Base-by-base conservation (phyloP, 148 eudicot species). In the Rhododendron simsii region DNA sequence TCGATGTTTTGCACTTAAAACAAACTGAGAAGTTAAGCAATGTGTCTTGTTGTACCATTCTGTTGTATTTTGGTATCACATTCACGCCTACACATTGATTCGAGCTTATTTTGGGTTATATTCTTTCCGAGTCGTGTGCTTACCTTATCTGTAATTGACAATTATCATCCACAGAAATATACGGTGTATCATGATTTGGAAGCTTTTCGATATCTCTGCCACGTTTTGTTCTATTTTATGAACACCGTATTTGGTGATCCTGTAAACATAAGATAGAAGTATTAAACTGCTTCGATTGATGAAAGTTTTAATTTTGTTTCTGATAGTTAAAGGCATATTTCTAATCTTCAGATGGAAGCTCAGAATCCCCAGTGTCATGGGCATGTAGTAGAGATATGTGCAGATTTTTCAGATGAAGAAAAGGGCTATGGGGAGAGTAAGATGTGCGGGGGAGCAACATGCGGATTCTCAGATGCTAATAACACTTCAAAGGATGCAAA, bases 391-490 rank as follows among this genome's bases (percentile, higher is more conserved):
- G 98, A 95, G 85, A 88, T 94, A 50, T 84, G 81, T 78, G 39
- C 85, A 79, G 93, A 90, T 67, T 23, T 50, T 53, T 61, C 83
- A 53, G 55, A 18, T 76, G 84, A 57, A 57, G 90, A 87, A 85
- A 87, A 84, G 78, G 84, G 71, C 14, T 39, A 82, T 50, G 91
- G 86, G 85, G 91, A 87, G 53, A 83, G 55, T 41, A 94, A 93
- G 86, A 85, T 86, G 7, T 94, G 97, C 82, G 94, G 91, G 18
- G 94, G 90, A 84, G 91, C 87, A 65, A 89, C 95, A 51, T 95
- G 98, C 87, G 96, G 94, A 41, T 94, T 95, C 47, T 88, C 95
- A 63, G 95, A 90, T 87, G 89, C 89, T 28, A 91, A 89, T 67
- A 89, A 93, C 44, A 92, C 79, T 84, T 89, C 94, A 0, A 86